Evolutionary conservation across 164 flowering plant species (phyloP).

Genomic region (Kingdonia uniflora): DNA sequence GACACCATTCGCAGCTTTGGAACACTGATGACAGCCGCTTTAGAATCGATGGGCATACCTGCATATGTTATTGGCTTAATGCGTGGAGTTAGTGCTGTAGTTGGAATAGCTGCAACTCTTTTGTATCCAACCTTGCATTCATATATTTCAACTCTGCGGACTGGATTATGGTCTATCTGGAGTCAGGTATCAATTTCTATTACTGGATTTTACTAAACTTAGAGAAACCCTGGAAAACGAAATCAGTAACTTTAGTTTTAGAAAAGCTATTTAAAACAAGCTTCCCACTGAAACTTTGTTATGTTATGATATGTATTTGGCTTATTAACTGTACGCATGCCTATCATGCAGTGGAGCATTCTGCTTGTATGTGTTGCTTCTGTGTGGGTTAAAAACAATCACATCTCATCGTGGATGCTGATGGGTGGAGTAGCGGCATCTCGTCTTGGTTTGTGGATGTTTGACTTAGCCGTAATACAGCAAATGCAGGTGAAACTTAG

Average conservation of each 20-base stretch:
- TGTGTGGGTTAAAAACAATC: constrained; percentile 36
- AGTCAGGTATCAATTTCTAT: constrained; percentile 50
- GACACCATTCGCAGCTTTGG: constrained; percentile 56
- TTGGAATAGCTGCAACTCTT: constrained; percentile 72
- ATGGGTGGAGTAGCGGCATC: constrained; percentile 81
- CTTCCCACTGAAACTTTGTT: too few relatives aligned
- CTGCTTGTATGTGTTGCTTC: constrained; percentile 60
- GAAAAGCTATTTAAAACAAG: too few relatives aligned
- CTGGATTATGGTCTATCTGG: constrained; percentile 96
- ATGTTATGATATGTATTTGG: too few relatives aligned
- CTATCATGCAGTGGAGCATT: constrained; percentile 36
- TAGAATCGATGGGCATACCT: constrained; percentile 80
- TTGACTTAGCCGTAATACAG: constrained; percentile 76
- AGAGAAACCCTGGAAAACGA: too few relatives aligned
- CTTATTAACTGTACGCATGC: too few relatives aligned
- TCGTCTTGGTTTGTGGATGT: constrained; percentile 86
- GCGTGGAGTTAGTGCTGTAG: constrained; percentile 68
- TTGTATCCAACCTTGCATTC: constrained; percentile 63
- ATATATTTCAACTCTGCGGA: constrained; percentile 51
- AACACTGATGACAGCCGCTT: constrained; percentile 74
- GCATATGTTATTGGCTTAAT: constrained; percentile 67
- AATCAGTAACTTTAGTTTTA: too few relatives aligned
- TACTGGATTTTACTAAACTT: not conserved
- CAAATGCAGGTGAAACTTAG: constrained; percentile 83
- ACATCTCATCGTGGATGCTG: constrained; percentile 52